These are phyloP conservation scores for Eutypa lata DNA, from an alignment of 2,329 filamentous ascomycete species.

Conservation along the genomic window DNA sequence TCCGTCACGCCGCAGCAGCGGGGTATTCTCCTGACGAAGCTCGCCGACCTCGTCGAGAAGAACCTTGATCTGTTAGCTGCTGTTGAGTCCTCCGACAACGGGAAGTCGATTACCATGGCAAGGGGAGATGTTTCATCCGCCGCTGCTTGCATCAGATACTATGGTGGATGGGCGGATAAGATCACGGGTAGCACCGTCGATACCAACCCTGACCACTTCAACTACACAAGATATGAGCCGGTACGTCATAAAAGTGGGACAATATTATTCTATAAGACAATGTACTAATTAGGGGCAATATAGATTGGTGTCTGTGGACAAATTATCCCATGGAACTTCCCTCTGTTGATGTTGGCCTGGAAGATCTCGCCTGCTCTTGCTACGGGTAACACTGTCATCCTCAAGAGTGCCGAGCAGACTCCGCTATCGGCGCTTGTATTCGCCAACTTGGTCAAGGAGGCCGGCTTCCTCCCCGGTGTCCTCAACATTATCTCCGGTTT, in stretches of 20 bases:
- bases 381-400: conserved; percentile 67
- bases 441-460: conserved; percentile 65
- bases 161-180: conserved; percentile 90
- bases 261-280: neutral
- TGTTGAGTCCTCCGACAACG: conserved; percentile 85
- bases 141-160: conserved; percentile 75
- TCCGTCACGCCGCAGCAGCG: conserved; percentile 68
- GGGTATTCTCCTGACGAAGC: conserved; percentile 66
- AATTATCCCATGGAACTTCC: conserved; percentile 90
- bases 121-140: conserved; percentile 70
- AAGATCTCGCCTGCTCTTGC: conserved; percentile 75
- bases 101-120: conserved; percentile 75
- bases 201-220: conserved; percentile 73
- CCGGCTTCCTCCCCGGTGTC: conserved; percentile 75
- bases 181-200: conserved; percentile 84
- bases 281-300: conserved; percentile 4
- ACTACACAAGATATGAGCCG: conserved; percentile 79
- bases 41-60: conserved; percentile 78
- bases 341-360: conserved; percentile 77
- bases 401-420: conserved; percentile 77
- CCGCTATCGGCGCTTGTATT: conserved; percentile 67
- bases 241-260: conserved; percentile 32
- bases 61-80: conserved; percentile 73
- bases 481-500: conserved; percentile 76
- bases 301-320: conserved; percentile 60